Percentiles rank a stretch among this genome's conserved stretches.
Conservation (phyloP, 805 yeast species). For the Yamadazyma paraphyllophila region DNA sequence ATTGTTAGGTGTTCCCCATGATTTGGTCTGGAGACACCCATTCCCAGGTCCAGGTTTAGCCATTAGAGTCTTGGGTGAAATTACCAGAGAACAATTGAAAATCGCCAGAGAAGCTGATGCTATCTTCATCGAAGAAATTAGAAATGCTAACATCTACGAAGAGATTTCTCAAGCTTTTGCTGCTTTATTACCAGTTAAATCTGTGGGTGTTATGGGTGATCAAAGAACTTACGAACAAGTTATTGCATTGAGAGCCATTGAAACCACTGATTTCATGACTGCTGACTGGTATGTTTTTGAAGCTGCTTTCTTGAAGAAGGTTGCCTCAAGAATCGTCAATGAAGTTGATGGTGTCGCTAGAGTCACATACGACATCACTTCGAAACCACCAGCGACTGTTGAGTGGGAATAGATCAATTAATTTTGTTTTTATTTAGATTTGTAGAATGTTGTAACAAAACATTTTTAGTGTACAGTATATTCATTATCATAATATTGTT, state of each 20-base stretch:
- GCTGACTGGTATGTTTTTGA: slow-evolving; percentile 99
- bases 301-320: slow-evolving; percentile 85
- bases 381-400: slow-evolving; percentile 99
- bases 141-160: slow-evolving; percentile 86
- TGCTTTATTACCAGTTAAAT: slow-evolving; percentile 91
- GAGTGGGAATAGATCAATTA: slow-evolving; percentile 86
- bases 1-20: slow-evolving; percentile 91
- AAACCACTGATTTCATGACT: slow-evolving; percentile 98
- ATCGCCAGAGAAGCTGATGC: slow-evolving; percentile 97
- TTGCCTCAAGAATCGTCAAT: slow-evolving; percentile 93
- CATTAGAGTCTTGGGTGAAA: slow-evolving; percentile 96
- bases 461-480: slow-evolving; percentile 8
- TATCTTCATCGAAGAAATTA: slow-evolving; percentile 95
- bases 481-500: neutral
- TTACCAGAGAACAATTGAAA: slow-evolving; percentile 86
- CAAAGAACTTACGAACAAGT: slow-evolving; percentile 99
- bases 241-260: slow-evolving; percentile 97
- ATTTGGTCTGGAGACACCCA: slow-evolving; percentile 99
- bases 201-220: slow-evolving; percentile 99
- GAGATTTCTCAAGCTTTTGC: slow-evolving; percentile 98
- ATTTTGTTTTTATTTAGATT: slow-evolving; percentile 1
- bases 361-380: slow-evolving; percentile 97
- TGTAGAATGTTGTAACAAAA: slow-evolving; percentile 4
- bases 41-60: slow-evolving; percentile 99
- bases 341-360: slow-evolving; percentile 99